Percentiles rank a stretch among this genome's conserved stretches.
Conservation (phyloP, 2,329 filamentous ascomycete species). For the Chaetomium strumarium region DNA sequence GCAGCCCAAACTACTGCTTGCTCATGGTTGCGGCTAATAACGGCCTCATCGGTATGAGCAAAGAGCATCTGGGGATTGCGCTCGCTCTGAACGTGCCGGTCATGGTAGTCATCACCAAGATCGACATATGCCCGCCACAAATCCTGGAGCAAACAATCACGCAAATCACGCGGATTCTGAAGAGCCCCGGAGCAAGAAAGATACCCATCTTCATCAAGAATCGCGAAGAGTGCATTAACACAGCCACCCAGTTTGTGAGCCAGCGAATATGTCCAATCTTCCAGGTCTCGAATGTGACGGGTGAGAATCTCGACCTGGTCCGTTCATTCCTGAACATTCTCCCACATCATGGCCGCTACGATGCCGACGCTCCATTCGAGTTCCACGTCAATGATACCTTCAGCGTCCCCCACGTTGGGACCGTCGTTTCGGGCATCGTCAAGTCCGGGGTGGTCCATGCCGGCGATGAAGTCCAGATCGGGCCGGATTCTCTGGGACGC, state of each 20-base stretch:
- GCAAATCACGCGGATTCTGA: slow-evolving; percentile 87
- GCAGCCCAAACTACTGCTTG: slow-evolving; percentile 93
- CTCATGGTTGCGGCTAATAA: slow-evolving; percentile 99
- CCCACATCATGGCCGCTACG: slow-evolving; percentile 89
- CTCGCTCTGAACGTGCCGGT: slow-evolving; percentile 92
- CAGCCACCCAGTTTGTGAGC: slow-evolving; percentile 90
- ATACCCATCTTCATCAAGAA: slow-evolving; percentile 94
- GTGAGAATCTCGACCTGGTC: slow-evolving; percentile 82
- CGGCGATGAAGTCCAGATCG: slow-evolving; percentile 83
- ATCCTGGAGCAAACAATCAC: slow-evolving; percentile 90
- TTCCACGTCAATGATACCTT: slow-evolving; percentile 97
- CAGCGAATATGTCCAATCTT: slow-evolving; percentile 96
- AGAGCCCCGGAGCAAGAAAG: slow-evolving; percentile 87
- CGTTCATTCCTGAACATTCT: slow-evolving; percentile 92
- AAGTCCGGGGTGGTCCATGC: slow-evolving; percentile 82
- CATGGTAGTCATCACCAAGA: slow-evolving; percentile 97
- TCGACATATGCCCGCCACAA: slow-evolving; percentile 94
- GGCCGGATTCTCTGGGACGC: slow-evolving; percentile 83
- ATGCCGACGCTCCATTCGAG: slow-evolving; percentile 81
- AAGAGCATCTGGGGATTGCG: slow-evolving; percentile 93
- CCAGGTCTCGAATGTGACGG: slow-evolving; percentile 96
- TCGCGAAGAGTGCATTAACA: slow-evolving; percentile 87
- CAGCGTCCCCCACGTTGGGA: slow-evolving; percentile 94
- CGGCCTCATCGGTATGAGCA: slow-evolving; percentile 94
- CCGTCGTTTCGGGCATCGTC: slow-evolving; percentile 90